Conservation (phyloP, 176 grass and related monocot species). For the Oryza glumipatula region DNA sequence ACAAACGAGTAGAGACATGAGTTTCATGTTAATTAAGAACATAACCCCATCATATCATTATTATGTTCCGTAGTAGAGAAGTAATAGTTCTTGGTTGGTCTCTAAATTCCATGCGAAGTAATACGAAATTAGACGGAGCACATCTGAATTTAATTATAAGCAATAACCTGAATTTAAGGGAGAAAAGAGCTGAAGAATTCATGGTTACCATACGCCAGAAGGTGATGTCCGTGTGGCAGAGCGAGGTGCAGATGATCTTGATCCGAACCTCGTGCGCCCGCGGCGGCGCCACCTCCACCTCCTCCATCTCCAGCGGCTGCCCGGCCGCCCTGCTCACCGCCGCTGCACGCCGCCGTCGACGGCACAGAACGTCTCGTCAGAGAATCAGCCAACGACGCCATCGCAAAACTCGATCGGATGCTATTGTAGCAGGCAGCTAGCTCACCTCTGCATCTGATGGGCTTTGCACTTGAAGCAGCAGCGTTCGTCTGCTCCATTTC, state of each 20-base stretch:
- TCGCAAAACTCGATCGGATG: neutral
- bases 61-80: neutral
- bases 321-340: conserved; percentile 65
- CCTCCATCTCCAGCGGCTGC: conserved; percentile 68
- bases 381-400: neutral
- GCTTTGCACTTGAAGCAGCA: neutral
- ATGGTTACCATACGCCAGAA: conserved; percentile 51
- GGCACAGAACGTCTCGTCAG: neutral
- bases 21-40: neutral
- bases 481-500: conserved; percentile 33
- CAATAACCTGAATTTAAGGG: neutral
- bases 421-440: neutral
- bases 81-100: neutral
- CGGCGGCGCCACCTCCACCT: conserved; percentile 81
- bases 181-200: neutral
- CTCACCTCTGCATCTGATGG: conserved; percentile 74
- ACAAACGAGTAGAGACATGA: neutral
- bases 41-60: neutral
- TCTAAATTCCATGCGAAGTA: neutral
- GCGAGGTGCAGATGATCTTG: conserved; percentile 64
- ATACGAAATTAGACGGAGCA: neutral
- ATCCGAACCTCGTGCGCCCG: conserved; percentile 64
- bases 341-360: conserved; percentile 30
- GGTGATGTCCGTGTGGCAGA: conserved; percentile 78
- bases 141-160: neutral